Conservation (phyloP, 495 filamentous ascomycete genomes). For the Neurospora sp. region DNA sequence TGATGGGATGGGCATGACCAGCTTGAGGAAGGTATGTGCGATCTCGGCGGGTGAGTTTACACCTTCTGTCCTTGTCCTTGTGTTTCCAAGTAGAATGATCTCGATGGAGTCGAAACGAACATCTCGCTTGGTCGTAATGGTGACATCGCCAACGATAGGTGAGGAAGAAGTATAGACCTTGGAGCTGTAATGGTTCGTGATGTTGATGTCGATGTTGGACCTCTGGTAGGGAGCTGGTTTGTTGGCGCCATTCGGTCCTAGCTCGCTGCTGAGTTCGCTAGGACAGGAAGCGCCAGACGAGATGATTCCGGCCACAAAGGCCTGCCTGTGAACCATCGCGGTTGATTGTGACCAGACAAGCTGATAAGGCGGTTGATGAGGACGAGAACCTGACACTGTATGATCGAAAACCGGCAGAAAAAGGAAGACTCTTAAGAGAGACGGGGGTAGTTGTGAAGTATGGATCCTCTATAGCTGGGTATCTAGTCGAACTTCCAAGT, state of each 20-base stretch:
- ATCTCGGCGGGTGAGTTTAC: conserved; percentile 32
- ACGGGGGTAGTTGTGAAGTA: background rate
- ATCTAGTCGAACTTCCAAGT: background rate
- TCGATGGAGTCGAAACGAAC: conserved; percentile 69
- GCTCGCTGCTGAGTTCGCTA: conserved; percentile 5
- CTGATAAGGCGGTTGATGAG: background rate
- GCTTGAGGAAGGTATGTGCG: conserved; percentile 59
- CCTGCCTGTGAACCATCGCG: background rate
- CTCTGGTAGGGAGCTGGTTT: conserved; percentile 13
- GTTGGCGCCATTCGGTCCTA: background rate
- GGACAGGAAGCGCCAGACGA: background rate
- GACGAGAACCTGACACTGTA: background rate
- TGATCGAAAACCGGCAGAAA: background rate
- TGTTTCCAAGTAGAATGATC: conserved; percentile 68
- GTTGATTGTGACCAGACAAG: background rate
- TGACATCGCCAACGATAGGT: conserved; percentile 33
- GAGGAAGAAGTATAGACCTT: conserved; percentile 42
- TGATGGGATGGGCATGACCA: conserved; percentile 68
- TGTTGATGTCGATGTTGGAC: conserved; percentile 29
- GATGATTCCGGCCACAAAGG: background rate
- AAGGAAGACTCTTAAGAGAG: background rate
- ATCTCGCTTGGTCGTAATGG: conserved; percentile 50
- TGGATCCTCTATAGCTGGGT: background rate
- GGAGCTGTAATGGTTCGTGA: conserved; percentile 35
- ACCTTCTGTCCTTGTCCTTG: conserved; percentile 31